Evolutionary conservation across 225 moss, liverwort and hornwort genomes (phyloP).

Genomic region (Straminergon stramineum): DNA sequence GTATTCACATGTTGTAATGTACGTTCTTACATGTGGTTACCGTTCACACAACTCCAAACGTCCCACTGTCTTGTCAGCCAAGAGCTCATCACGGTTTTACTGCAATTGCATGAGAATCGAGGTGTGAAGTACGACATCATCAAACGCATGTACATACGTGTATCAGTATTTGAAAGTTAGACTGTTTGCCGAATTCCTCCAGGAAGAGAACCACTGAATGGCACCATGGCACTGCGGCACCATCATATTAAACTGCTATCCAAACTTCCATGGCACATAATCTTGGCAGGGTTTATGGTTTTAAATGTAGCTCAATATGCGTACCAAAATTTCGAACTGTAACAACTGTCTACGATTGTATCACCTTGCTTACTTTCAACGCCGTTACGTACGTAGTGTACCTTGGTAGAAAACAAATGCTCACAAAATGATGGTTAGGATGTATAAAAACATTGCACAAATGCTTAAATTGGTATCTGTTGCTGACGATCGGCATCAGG

Average conservation of each 20-base stretch:
- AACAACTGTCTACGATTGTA: background rate
- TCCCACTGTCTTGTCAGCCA: background rate
- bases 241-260: background rate
- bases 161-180: background rate
- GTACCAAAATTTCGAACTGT: background rate
- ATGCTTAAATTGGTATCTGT: background rate
- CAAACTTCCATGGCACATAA: background rate
- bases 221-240: background rate
- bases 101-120: background rate
- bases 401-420: background rate
- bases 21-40: background rate
- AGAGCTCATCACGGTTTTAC: background rate
- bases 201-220: background rate
- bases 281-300: background rate
- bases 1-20: background rate
- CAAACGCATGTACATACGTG: background rate
- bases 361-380: background rate
- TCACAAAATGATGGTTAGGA: background rate
- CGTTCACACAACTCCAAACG: background rate
- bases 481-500: background rate
- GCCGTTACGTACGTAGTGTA: background rate
- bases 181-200: background rate
- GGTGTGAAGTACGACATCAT: background rate
- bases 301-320: background rate
- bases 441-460: background rate